Evolutionary conservation across 2,329 filamentous ascomycete genomes (phyloP).

Genomic region (Alternaria rosae): DNA sequence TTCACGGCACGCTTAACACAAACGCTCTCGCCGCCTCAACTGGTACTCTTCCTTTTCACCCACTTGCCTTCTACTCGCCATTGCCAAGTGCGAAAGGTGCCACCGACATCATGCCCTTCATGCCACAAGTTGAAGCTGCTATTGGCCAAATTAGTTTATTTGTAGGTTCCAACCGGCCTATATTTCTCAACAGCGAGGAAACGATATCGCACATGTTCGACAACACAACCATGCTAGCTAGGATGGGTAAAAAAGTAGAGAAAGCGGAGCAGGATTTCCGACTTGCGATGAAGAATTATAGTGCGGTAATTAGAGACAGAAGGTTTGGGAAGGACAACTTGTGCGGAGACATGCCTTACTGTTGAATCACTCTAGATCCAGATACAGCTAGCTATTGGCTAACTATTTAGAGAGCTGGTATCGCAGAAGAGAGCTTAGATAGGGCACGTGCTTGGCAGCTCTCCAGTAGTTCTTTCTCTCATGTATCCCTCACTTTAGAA

Average conservation of each 20-base stretch:
- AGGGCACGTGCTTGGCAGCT: background rate
- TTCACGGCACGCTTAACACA: conserved; percentile 4
- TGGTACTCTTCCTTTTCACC: conserved; percentile 7
- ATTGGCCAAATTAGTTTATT: background rate
- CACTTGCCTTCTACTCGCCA: conserved; percentile 6
- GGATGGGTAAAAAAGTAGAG: background rate
- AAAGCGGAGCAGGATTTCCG: background rate
- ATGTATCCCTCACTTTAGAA: background rate
- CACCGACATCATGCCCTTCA: background rate
- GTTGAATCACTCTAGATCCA: background rate
- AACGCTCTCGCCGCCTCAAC: background rate
- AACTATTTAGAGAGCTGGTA: background rate
- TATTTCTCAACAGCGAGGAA: background rate
- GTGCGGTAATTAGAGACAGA: background rate
- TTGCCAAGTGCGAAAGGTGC: background rate
- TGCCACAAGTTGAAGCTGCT: conserved; percentile 4
- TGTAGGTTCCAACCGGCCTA: background rate
- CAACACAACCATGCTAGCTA: background rate
- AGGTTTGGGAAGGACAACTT: background rate
- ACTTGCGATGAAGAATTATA: background rate
- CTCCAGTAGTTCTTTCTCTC: no score
- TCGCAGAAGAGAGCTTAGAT: background rate
- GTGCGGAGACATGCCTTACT: conserved; percentile 4
- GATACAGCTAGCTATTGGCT: background rate
- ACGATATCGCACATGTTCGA: conserved; percentile 5